A percentile compares a stretch with the other conserved stretches of the same genome.
Conservation (phyloP, 2,329 filamentous ascomycete species). For the Atkinsonella hypoxylon region DNA sequence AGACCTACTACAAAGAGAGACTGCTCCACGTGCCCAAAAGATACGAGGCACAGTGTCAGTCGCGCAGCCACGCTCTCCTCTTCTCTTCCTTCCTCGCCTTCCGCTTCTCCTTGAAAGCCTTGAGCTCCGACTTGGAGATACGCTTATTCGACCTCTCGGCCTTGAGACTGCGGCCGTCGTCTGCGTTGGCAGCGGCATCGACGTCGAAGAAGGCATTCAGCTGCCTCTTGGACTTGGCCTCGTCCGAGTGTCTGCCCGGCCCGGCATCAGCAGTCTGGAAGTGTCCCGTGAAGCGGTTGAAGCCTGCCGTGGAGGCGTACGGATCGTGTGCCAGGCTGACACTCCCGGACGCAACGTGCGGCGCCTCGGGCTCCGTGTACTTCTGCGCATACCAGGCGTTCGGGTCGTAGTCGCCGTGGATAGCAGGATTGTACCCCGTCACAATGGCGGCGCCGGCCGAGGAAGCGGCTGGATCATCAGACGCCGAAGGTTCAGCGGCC, state of each 20-base stretch:
- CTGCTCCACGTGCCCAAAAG: background rate
- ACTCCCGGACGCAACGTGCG: conserved; percentile 15
- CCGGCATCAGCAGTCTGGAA: conserved; percentile 60
- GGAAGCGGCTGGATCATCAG: conserved; percentile 20
- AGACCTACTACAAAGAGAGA: background rate
- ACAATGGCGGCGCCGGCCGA: conserved; percentile 29
- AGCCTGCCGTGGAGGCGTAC: conserved; percentile 61
- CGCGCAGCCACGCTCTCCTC: conserved; percentile 76
- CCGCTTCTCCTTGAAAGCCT: conserved; percentile 84
- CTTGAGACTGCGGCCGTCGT: conserved; percentile 82
- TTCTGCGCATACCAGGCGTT: conserved; percentile 83
- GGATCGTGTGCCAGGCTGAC: conserved; percentile 30
- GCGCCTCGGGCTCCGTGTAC: conserved; percentile 24
- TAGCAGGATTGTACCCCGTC: conserved; percentile 86
- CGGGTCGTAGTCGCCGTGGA: conserved; percentile 93
- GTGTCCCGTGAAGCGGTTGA: conserved; percentile 82
- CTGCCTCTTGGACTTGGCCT: conserved; percentile 76
- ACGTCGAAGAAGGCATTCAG: conserved; percentile 95
- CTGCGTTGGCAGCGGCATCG: conserved; percentile 80
- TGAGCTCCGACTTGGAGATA: conserved; percentile 73
- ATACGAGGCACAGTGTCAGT: conserved; percentile 37
- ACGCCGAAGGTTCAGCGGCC: conserved; percentile 16
- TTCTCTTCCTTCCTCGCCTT: conserved; percentile 89
- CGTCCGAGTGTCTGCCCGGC: conserved; percentile 70
- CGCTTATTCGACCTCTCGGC: conserved; percentile 82